These are phyloP conservation scores for Rhizopogon sp. DNA, from an alignment of 768 basidiomycete genomes.

Conservation along the genomic window DNA sequence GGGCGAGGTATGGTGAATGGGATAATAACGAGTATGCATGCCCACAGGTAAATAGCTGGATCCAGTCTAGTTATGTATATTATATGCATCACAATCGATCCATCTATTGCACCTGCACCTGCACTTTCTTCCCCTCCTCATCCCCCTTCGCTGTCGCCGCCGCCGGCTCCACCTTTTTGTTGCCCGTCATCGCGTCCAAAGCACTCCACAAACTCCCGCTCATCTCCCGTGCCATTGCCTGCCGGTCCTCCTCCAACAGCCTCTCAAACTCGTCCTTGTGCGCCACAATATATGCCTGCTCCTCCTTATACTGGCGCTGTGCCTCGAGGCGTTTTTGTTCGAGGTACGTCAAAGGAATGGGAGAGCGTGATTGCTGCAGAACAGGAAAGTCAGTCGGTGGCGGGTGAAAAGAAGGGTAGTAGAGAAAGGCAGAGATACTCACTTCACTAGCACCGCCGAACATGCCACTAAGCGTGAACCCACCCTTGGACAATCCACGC, in stretches of 20 bases:
- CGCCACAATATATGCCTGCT: conserved; percentile 45
- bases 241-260: conserved; percentile 45
- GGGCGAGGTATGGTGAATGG: too few relatives aligned
- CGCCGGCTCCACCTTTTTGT: conserved; percentile 9
- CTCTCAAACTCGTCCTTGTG: conserved; percentile 49
- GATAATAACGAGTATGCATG: background rate
- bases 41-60: background rate
- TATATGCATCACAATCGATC: background rate
- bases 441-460: conserved; percentile 34
- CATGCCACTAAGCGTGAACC: conserved; percentile 41
- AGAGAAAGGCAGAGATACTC: background rate
- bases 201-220: conserved; percentile 35
- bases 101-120: conserved; percentile 1
- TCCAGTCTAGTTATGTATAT: background rate
- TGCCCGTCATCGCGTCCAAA: conserved; percentile 18
- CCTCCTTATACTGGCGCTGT: conserved; percentile 46
- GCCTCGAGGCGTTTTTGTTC: conserved; percentile 48
- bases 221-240: conserved; percentile 45
- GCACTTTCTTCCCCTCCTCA: background rate
- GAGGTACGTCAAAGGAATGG: conserved; percentile 44
- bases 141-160: background rate
- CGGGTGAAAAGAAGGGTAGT: background rate
- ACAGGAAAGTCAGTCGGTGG: background rate
- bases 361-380: conserved; percentile 19
- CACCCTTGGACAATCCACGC: conserved; percentile 31